These are phyloP conservation scores for Sordaria brevicollis DNA, from an alignment of 495 filamentous ascomycete species.

Conservation along the genomic window DNA sequence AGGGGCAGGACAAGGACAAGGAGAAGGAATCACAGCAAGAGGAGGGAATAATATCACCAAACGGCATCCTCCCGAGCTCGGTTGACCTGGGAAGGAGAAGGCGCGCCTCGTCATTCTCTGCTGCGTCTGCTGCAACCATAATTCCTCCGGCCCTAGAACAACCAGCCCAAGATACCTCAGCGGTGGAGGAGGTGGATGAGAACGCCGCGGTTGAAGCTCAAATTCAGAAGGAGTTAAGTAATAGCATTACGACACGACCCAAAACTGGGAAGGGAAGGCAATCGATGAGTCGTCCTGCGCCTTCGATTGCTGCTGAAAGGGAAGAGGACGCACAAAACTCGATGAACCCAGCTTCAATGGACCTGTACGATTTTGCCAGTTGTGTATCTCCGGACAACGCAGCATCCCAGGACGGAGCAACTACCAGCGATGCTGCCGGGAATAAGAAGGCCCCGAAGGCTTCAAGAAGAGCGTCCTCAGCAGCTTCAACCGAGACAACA, in stretches of 20 bases:
- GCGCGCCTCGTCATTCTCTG: neutral
- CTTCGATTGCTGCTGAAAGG: neutral
- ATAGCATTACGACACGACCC: neutral
- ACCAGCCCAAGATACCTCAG: neutral
- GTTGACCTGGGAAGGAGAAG: neutral
- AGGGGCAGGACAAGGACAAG: conserved; percentile 13
- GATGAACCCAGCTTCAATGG: neutral
- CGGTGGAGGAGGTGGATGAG: neutral
- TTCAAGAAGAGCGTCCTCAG: conserved; percentile 7
- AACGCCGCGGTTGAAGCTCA: neutral
- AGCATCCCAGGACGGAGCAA: conserved; percentile 1
- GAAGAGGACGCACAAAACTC: neutral
- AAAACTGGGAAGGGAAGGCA: neutral
- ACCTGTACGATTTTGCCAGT: conserved; percentile 29
- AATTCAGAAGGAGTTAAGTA: neutral
- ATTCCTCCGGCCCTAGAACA: neutral
- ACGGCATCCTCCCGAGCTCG: neutral
- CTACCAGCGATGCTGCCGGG: neutral
- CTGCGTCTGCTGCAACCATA: neutral
- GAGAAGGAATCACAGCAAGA: conserved; percentile 4
- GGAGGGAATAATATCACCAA: neutral
- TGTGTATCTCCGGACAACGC: conserved; percentile 13
- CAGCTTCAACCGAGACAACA: neutral
- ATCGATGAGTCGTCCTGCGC: neutral
- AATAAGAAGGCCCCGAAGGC: neutral